A percentile compares a stretch with the other conserved stretches of the same genome.
Conservation (phyloP, 2,329 filamentous ascomycete genomes). For the Bipolaris oryzae region DNA sequence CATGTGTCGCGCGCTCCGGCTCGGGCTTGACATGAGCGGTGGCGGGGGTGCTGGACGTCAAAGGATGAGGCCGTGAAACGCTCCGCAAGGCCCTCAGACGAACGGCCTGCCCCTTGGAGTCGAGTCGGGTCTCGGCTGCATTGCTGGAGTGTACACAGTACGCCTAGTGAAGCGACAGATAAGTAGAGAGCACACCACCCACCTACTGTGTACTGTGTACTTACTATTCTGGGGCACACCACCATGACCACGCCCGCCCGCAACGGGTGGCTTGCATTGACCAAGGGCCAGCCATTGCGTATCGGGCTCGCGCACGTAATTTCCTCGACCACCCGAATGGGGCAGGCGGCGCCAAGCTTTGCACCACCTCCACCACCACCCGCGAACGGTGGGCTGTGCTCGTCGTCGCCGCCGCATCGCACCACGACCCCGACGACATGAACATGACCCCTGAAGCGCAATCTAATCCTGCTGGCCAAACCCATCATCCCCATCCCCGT, state of each 20-base stretch:
- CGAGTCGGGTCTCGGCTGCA: too few species aligned
- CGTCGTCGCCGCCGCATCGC: neutral
- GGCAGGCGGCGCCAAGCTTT: neutral
- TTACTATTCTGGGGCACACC: neutral
- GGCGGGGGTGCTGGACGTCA: neutral
- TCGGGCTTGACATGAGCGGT: neutral
- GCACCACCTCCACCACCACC: neutral
- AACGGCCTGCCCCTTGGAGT: neutral
- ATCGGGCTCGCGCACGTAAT: constrained; percentile 14
- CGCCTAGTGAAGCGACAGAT: too few species aligned
- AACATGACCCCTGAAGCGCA: constrained; percentile 9
- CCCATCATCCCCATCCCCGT: neutral
- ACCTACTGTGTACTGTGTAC: too few species aligned
- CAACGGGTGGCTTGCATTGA: constrained; percentile 24
- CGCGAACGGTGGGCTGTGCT: constrained; percentile 14
- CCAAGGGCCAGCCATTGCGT: neutral
- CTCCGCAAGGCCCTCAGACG: neutral
- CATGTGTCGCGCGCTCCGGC: constrained; percentile 5
- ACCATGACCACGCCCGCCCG: neutral
- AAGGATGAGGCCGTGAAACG: constrained; percentile 8
- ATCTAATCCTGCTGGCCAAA: constrained; percentile 6
- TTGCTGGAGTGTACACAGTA: too few species aligned
- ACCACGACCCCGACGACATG: neutral
- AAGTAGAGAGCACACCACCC: constrained; percentile 3
- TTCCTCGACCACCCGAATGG: constrained; percentile 1